A percentile compares a stretch with the other conserved stretches of the same genome.
Evolutionary conservation across 2,329 filamentous ascomycete species (phyloP).

Genomic region (Zasmidium cellare): DNA sequence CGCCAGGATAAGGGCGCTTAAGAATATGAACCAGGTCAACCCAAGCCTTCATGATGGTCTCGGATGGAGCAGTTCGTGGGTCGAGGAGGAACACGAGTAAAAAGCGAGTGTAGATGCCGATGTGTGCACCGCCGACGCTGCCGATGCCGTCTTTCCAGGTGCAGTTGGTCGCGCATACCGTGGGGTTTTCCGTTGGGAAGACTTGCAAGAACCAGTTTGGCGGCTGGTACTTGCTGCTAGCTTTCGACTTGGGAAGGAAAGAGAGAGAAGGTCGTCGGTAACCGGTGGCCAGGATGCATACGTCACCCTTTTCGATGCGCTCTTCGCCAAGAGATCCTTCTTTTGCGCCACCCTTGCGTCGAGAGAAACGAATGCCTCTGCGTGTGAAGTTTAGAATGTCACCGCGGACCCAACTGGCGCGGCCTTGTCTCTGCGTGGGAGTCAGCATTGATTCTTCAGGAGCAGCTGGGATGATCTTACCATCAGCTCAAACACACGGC

Average conservation of each 20-base stretch:
- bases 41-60: slow-evolving; percentile 79
- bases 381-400: slow-evolving; percentile 69
- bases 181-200: slow-evolving; percentile 73
- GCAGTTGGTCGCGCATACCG: slow-evolving; percentile 77
- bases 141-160: slow-evolving; percentile 80
- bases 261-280: slow-evolving; percentile 71
- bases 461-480: slow-evolving; percentile 46
- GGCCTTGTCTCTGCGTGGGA: slow-evolving; percentile 71
- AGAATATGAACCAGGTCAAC: slow-evolving; percentile 77
- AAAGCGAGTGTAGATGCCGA: slow-evolving; percentile 83
- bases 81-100: slow-evolving; percentile 83
- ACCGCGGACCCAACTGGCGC: slow-evolving; percentile 76
- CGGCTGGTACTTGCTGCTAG: slow-evolving; percentile 69
- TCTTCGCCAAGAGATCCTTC: slow-evolving; percentile 5
- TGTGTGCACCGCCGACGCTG: slow-evolving; percentile 82
- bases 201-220: slow-evolving; percentile 89
- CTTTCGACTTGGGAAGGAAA: slow-evolving; percentile 73
- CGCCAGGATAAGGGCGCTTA: slow-evolving; percentile 68
- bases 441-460: slow-evolving; percentile 49
- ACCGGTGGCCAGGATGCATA: slow-evolving; percentile 81
- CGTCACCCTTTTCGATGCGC: slow-evolving; percentile 68
- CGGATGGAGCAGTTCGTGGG: slow-evolving; percentile 69
- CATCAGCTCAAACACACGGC: slow-evolving; percentile 51
- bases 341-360: slow-evolving; percentile 47
- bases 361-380: slow-evolving; percentile 68